A percentile compares a stretch with the other conserved stretches of the same genome.
phyloP scores from a whole-genome alignment of 805 yeast genomes.

The Barnettozyma siamensis region DNA sequence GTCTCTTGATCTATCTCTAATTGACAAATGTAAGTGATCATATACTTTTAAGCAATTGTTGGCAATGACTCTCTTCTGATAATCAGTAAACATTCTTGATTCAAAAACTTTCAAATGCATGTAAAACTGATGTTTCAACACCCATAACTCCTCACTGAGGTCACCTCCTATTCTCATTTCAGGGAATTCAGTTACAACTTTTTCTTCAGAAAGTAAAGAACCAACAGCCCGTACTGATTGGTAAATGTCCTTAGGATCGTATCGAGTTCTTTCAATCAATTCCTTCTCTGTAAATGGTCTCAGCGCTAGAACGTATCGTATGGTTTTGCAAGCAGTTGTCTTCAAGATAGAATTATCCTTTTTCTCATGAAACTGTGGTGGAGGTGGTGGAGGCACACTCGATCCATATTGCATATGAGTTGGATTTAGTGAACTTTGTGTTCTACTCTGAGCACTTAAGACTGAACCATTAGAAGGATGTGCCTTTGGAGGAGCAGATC shows the following conservation, averaged over 20 bases:
- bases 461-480: no score
- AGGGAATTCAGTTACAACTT: slow-evolving; percentile 27
- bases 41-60: slow-evolving; percentile 15
- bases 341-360: slow-evolving; percentile 1
- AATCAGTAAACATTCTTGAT: slow-evolving; percentile 7
- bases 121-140: slow-evolving; percentile 33
- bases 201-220: slow-evolving; percentile 19
- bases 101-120: slow-evolving; percentile 19
- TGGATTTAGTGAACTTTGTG: no score
- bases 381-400: slow-evolving; percentile 1
- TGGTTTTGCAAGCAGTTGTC: slow-evolving; percentile 28
- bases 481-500: no score
- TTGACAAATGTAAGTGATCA: slow-evolving; percentile 10
- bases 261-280: slow-evolving; percentile 27
- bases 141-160: slow-evolving; percentile 19
- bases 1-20: no score
- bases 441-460: no score
- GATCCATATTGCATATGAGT: no score
- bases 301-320: slow-evolving; percentile 37
- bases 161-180: slow-evolving; percentile 14
- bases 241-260: slow-evolving; percentile 24
- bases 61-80: slow-evolving; percentile 7
- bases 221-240: slow-evolving; percentile 23
- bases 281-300: slow-evolving; percentile 37
- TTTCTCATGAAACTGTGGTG: neutral